phyloP scores from a whole-genome alignment of 179 eudicot genomes.

The Beta macrorhiza region DNA sequence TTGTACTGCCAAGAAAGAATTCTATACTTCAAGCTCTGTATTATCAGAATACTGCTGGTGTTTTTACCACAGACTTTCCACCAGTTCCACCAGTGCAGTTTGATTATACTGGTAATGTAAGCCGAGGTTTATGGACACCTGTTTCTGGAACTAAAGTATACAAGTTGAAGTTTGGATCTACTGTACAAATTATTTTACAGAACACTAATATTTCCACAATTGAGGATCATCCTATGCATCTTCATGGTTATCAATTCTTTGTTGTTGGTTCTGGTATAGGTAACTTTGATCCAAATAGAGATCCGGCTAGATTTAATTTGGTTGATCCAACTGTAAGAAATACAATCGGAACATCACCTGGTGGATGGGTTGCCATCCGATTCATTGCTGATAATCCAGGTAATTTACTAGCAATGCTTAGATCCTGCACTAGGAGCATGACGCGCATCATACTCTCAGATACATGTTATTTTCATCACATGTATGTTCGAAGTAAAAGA shows the following conservation, averaged over 20 bases:
- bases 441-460: no score
- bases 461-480: no score
- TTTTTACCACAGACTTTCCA: conserved; percentile 85
- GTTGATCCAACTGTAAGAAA: conserved; percentile 61
- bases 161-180: conserved; percentile 64
- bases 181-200: conserved; percentile 66
- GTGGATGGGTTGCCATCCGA: conserved; percentile 75
- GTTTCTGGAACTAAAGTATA: conserved; percentile 60
- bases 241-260: conserved; percentile 51
- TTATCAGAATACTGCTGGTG: conserved; percentile 53
- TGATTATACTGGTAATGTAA: conserved; percentile 77
- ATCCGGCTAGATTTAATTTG: conserved; percentile 50
- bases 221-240: conserved; percentile 92
- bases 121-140: conserved; percentile 72
- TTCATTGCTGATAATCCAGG: conserved; percentile 74
- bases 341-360: conserved; percentile 65
- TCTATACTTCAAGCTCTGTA: conserved; percentile 67
- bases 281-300: conserved; percentile 51
- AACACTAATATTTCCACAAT: conserved; percentile 61
- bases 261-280: conserved; percentile 73
- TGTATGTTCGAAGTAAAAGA: no score
- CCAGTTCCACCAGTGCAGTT: conserved; percentile 64
- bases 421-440: background rate
- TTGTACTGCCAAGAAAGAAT: conserved; percentile 53
- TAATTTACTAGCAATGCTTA: conserved; percentile 16